Evolutionary conservation across 805 yeast species (phyloP).

Genomic region (Pichia deserticola): DNA sequence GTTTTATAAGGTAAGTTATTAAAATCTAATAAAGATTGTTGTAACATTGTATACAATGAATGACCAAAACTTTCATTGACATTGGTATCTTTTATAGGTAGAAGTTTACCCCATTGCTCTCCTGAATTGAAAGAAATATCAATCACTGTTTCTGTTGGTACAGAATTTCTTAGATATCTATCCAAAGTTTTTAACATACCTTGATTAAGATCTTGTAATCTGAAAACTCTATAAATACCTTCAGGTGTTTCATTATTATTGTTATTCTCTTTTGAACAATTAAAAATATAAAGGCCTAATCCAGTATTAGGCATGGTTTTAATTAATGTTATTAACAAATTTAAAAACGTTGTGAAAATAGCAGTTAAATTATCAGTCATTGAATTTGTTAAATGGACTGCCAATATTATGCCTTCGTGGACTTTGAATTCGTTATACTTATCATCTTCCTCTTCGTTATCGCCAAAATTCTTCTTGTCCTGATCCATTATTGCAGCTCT

Average conservation of each 20-base stretch:
- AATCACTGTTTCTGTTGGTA: constrained; percentile 1
- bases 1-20: constrained; percentile 32
- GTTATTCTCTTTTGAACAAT: constrained; percentile 27
- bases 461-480: background rate
- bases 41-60: constrained; percentile 39
- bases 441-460: background rate
- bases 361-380: constrained; percentile 32
- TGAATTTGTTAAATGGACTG: constrained; percentile 50
- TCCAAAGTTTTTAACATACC: constrained; percentile 49
- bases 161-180: constrained; percentile 39
- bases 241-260: constrained; percentile 13
- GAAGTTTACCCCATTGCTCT: constrained; percentile 18
- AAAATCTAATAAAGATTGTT: constrained; percentile 50
- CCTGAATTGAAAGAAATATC: constrained; percentile 2
- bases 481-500: background rate
- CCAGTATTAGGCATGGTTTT: constrained; percentile 63
- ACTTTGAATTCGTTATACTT: constrained; percentile 33
- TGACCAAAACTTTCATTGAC: constrained; percentile 22
- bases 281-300: constrained; percentile 63
- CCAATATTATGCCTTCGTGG: constrained; percentile 58
- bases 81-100: constrained; percentile 21
- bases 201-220: constrained; percentile 47
- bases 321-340: constrained; percentile 58
- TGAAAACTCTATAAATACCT: constrained; percentile 45
- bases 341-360: constrained; percentile 49